Evolutionary conservation across 257 asterid genomes (phyloP), one percentile per base, ranked within the genome.

Genomic region (Mitragyna speciosa): DNA sequence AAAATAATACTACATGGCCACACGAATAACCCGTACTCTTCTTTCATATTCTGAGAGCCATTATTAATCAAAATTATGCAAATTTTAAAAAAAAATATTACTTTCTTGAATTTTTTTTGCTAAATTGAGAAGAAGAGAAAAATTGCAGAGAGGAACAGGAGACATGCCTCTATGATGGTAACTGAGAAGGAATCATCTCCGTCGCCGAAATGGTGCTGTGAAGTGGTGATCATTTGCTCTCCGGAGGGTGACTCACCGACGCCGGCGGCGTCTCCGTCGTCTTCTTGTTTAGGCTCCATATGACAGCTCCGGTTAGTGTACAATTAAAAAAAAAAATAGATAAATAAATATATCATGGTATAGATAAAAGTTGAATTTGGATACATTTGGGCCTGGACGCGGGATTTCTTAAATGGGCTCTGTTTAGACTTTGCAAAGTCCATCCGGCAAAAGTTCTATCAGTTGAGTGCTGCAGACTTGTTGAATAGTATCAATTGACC

Each of bases 1-100:
- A 95, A 87, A 80, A 95, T 85, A 73, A 89, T 77, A 85, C 99
- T 91, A 75, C 94, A 92, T 7, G 99, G 98, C 99, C 99, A 95
- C 76, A 92, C 97, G 75, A 91, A 95, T 31, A 93, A 86, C 49
- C 99, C 99, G 79, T 93, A 95, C 70, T 95, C 98, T 86, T 95
- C 99, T 86, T 92, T 93, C 94, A 93, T 90, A 78, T 87, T 95
- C 99, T 93, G 91, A 66, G 65, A 41, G 0, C 10, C 24, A 75
- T 75, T 73, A 68, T 54, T 76, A 8, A 36, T 36, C 41, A 36
- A 36, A 36, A 1, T 36, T 36, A 36, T 36, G 41, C 41, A 36
- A n/a, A n/a, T n/a, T 45, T 14, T 28, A 17, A 52, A 58, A 49
- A 39, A 63, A 28, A 58, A 77, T 22, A n/a, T 49, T 48, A 59